These are phyloP conservation scores for Vaccinium darrowii DNA, from an alignment of 148 eudicot genomes.

Conservation along the genomic window DNA sequence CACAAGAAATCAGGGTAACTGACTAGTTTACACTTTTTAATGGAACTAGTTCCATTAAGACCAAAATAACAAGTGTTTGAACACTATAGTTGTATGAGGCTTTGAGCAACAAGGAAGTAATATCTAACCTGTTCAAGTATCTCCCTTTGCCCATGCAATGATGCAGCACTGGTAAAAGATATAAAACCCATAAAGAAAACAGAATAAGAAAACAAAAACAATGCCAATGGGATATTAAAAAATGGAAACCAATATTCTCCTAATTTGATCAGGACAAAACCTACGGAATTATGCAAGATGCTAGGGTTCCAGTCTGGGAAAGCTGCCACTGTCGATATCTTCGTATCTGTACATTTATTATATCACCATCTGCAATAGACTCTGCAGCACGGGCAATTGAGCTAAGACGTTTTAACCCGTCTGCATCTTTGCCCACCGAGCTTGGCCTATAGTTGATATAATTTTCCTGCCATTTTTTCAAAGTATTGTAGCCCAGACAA, in stretches of 20 bases:
- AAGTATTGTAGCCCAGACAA: conserved; percentile 8
- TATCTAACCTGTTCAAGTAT: conserved; percentile 59
- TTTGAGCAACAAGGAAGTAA: conserved; percentile 8
- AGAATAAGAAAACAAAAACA: conserved; percentile 9
- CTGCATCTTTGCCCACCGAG: conserved; percentile 67
- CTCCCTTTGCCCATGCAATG: conserved; percentile 85
- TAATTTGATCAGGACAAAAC: conserved; percentile 20
- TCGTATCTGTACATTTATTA: conserved; percentile 90
- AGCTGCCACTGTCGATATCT: conserved; percentile 97
- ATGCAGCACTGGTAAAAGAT: conserved; percentile 57
- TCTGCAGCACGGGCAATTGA: conserved; percentile 88
- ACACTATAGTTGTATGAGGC: not conserved
- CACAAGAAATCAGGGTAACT: not conserved
- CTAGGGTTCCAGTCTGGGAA: conserved; percentile 69
- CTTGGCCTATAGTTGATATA: conserved; percentile 87
- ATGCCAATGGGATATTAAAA: not conserved
- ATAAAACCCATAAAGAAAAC: conserved; percentile 11
- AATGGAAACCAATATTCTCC: not conserved
- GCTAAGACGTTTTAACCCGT: conserved; percentile 70
- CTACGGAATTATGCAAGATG: conserved; percentile 88
- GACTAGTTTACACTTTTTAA: not conserved
- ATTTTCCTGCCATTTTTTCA: conserved; percentile 64
- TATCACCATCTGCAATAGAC: conserved; percentile 94
- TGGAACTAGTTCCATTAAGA: not conserved
- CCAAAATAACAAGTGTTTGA: not conserved